Evolutionary conservation across 768 basidiomycete species (phyloP).

Genomic region (Phlebiopsis flavidoalba): DNA sequence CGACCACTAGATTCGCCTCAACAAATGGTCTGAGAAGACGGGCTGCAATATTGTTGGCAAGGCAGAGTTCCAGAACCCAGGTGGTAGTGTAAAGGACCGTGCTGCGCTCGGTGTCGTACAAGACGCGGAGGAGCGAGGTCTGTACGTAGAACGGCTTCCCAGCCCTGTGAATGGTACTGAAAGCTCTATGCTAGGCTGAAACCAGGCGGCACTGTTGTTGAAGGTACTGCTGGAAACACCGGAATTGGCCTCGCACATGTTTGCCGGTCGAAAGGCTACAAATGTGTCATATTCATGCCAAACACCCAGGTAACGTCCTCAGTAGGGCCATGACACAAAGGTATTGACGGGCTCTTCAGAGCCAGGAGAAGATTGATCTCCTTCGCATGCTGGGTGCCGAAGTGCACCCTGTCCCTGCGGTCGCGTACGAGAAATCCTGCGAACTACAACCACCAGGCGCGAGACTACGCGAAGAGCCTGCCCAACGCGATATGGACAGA

Average conservation of each 20-base stretch:
- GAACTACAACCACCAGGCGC: conserved; percentile 98
- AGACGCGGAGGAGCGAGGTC: conserved; percentile 82
- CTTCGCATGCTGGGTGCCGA: conserved; percentile 97
- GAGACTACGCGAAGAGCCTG: conserved; percentile 70
- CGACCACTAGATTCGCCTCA: conserved; percentile 67
- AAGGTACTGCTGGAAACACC: conserved; percentile 98
- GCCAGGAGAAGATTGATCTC: conserved; percentile 97
- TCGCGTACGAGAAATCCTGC: conserved; percentile 90
- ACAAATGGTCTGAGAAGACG: conserved; percentile 73
- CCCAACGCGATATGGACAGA: conserved; percentile 93
- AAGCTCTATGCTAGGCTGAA: conserved; percentile 47
- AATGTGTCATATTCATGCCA: conserved; percentile 99
- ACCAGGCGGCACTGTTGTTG: conserved; percentile 94
- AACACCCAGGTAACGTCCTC: conserved; percentile 64
- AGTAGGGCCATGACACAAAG: neutral
- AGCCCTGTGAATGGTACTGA: neutral
- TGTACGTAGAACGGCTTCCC: conserved; percentile 39
- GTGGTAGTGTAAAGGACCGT: conserved; percentile 96
- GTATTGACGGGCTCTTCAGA: conserved; percentile 36
- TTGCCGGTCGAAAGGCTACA: conserved; percentile 88
- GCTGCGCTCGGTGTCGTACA: conserved; percentile 86
- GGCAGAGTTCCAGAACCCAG: conserved; percentile 97
- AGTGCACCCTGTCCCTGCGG: conserved; percentile 93
- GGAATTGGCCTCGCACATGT: conserved; percentile 96
- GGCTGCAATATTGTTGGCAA: conserved; percentile 89